Conservation (phyloP, 768 basidiomycete genomes). For the Termitomyces sp. region DNA sequence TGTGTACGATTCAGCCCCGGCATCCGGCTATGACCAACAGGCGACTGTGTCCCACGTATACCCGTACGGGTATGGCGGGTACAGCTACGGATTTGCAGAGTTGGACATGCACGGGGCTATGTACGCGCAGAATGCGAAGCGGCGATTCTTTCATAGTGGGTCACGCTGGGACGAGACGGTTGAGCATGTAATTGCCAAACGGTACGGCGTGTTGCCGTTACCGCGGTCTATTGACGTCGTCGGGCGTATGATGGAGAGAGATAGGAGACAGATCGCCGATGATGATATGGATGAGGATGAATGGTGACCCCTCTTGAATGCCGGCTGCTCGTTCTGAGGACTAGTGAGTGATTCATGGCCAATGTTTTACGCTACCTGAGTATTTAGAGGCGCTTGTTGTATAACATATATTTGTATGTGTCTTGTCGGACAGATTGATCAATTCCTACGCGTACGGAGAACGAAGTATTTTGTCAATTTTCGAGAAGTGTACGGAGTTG, state of each 20-base stretch:
- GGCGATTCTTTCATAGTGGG: slow-evolving; percentile 57
- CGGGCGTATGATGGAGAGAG: slow-evolving; percentile 20
- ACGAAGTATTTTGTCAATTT: background rate
- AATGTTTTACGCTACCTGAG: background rate
- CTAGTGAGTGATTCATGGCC: background rate
- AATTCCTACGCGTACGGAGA: background rate
- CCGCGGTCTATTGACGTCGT: slow-evolving; percentile 7
- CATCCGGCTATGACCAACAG: slow-evolving; percentile 1
- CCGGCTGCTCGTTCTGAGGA: background rate
- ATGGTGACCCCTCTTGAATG: slow-evolving; percentile 17
- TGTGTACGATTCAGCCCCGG: slow-evolving; percentile 24
- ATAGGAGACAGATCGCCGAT: slow-evolving; percentile 13
- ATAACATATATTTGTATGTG: slow-evolving; percentile 1
- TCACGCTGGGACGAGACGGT: slow-evolving; percentile 29
- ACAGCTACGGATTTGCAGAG: slow-evolving; percentile 34
- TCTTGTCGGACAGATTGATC: background rate
- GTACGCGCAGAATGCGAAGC: slow-evolving; percentile 27
- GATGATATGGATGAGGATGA: slow-evolving; percentile 20
- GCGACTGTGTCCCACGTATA: background rate
- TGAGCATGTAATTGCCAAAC: slow-evolving; percentile 18
- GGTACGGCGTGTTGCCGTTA: slow-evolving; percentile 14
- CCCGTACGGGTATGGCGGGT: slow-evolving; percentile 33
- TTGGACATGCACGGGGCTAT: slow-evolving; percentile 29
- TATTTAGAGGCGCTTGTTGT: background rate
- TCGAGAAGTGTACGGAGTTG: background rate